Conservation (phyloP, 2,329 filamentous ascomycete genomes). For the Malbranchea zuffiana region DNA sequence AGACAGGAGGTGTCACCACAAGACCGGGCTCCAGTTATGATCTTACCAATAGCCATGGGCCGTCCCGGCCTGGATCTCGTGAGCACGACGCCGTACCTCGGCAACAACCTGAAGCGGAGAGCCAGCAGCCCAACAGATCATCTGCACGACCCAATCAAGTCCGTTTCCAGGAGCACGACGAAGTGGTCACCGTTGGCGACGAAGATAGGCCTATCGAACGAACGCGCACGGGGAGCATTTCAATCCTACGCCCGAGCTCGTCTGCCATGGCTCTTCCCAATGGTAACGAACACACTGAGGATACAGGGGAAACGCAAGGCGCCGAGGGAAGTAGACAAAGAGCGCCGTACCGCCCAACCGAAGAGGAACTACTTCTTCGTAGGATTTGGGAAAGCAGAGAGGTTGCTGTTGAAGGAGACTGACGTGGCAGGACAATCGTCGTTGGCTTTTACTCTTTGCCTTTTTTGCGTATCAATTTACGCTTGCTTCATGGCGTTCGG, state of each 20-base stretch:
- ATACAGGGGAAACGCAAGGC: slow-evolving; percentile 5
- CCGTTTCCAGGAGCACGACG: slow-evolving; percentile 26
- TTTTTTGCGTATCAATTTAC: background rate
- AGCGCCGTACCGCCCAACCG: slow-evolving; percentile 21
- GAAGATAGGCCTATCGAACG: slow-evolving; percentile 13
- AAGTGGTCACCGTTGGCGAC: slow-evolving; percentile 19
- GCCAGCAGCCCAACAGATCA: slow-evolving; percentile 15
- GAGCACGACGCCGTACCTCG: background rate
- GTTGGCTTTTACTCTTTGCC: background rate
- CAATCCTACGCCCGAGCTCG: no score
- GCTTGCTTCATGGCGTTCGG: background rate
- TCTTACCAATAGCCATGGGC: slow-evolving; percentile 3
- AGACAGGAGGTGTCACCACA: slow-evolving; percentile 2
- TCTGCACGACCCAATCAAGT: slow-evolving; percentile 22
- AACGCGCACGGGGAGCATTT: slow-evolving; percentile 18
- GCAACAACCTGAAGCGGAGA: slow-evolving; percentile 11
- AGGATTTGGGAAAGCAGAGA: slow-evolving; percentile 37
- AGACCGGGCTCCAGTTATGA: slow-evolving; percentile 5
- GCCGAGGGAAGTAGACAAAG: slow-evolving; percentile 16
- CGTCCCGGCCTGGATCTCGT: slow-evolving; percentile 5
- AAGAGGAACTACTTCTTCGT: slow-evolving; percentile 31
- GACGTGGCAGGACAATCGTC: background rate
- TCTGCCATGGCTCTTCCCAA: no score
- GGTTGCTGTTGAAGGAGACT: slow-evolving; percentile 25
- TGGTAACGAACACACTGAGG: slow-evolving; percentile 24